Evolutionary conservation across 345 rosid species (phyloP).

Genomic region (Hibiscus trionum): DNA sequence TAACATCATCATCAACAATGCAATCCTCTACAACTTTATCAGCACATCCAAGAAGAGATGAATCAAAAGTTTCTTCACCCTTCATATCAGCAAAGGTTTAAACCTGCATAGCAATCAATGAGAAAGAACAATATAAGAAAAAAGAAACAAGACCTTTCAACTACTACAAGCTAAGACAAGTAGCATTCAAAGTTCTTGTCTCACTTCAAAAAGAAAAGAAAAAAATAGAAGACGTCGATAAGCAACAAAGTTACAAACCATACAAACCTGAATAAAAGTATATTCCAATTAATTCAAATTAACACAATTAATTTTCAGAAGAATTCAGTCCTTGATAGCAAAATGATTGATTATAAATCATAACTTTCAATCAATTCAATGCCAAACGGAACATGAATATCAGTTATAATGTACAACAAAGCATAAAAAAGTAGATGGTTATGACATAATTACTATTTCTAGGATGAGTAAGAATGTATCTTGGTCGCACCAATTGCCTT

Average conservation of each 20-base stretch:
- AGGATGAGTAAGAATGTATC: slow-evolving; percentile 26
- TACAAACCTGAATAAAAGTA: no score
- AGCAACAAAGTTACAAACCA: no score
- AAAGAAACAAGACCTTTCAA: no score
- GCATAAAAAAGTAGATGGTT: neutral
- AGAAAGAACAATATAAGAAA: no score
- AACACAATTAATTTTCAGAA: neutral
- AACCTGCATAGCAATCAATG: no score
- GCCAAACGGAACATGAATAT: neutral
- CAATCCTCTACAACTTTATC: slow-evolving; percentile 92
- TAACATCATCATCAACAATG: slow-evolving; percentile 84
- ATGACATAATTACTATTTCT: neutral
- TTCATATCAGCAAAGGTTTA: no score
- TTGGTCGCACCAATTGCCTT: slow-evolving; percentile 96
- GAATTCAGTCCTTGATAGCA: neutral
- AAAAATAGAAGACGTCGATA: no score
- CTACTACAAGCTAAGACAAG: no score
- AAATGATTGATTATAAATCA: neutral
- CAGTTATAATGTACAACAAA: neutral
- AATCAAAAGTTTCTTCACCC: slow-evolving; percentile 29
- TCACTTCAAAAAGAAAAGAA: no score
- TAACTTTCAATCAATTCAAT: neutral
- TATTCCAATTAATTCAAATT: neutral
- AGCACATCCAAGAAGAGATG: slow-evolving; percentile 69
- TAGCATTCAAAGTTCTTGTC: no score